Base-by-base conservation (phyloP, 768 basidiomycete species). In the Xerocomellus intermedius region DNA sequence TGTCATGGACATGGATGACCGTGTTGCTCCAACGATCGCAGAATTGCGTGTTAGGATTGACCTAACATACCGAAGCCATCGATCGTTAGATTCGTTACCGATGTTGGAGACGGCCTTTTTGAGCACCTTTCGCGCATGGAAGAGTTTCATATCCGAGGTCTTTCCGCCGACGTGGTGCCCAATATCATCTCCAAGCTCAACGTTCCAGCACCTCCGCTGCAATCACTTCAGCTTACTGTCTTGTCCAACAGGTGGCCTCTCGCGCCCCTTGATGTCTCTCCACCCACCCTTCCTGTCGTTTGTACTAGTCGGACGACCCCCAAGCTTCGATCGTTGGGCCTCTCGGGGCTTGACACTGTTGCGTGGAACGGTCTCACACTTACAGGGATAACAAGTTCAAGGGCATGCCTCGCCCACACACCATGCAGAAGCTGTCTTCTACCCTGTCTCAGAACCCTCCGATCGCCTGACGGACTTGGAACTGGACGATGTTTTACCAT, bases 1-100 rank as follows among this genome's bases (percentile, higher is more conserved):
- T 28, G 30, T 45, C 43, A 4, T 37, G 42, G 5, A 17, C 28
- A 16, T 55, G 48, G 54, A 24, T 38, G 16, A 13, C 48, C 26
- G 47, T 49, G 41, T 42, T 50, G 16, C 48, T 55, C 6, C 45
- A 42, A 54, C 28, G 47, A 24, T 54, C 53, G 33, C 33, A 21
- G 21, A 43, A 14, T 13, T 55, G 48, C 41, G 48, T 7, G 41
- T 55, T 19, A 51, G 36, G 41, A 32, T 50, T 2, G 28, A 50
- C 48, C 28, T 37, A 13, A 33, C 42, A 13, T 45, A 45, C 12
- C 13, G 21, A 30, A 30, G 12, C 22, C 42, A 21, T 39, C 42
- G 48, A 44, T 32, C 32, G 12, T 12, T 12, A 32, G 4, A 28
- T 8, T 10, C 28, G 10, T 28, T 44, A 9, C 35, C 28, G 19